Conservation (phyloP, 2,329 filamentous ascomycete genomes). For the Paramyrothecium sp. region DNA sequence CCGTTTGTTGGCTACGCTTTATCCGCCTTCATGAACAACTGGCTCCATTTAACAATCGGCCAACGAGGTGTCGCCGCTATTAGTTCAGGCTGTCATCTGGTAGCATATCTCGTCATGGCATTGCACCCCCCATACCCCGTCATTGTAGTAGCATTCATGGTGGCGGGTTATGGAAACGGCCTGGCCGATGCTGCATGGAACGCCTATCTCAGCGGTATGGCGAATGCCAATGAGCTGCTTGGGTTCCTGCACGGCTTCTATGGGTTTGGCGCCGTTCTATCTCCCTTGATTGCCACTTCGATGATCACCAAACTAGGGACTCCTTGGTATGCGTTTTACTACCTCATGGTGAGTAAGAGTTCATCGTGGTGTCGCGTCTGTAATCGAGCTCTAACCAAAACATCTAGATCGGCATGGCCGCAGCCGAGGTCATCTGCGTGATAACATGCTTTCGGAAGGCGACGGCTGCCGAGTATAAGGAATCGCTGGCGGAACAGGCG, state of each 20-base stretch:
- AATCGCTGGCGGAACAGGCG: conserved; percentile 24
- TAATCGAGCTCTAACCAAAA: background rate
- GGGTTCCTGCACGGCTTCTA: conserved; percentile 73
- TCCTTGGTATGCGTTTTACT: conserved; percentile 74
- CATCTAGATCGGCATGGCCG: conserved; percentile 44
- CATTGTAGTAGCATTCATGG: conserved; percentile 61
- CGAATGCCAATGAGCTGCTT: conserved; percentile 69
- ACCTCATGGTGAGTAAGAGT: conserved; percentile 56
- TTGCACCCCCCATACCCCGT: conserved; percentile 69
- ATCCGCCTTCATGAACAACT: conserved; percentile 64
- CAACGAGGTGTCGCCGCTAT: conserved; percentile 71
- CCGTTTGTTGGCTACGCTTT: conserved; percentile 64
- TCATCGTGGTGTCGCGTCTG: background rate
- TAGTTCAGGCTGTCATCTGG: conserved; percentile 59
- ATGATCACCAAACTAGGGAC: conserved; percentile 64
- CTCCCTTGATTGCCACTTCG: conserved; percentile 68
- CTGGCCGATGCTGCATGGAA: conserved; percentile 61
- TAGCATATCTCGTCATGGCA: conserved; percentile 63
- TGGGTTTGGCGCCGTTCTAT: conserved; percentile 67
- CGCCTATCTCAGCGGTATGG: conserved; percentile 68
- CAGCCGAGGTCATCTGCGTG: conserved; percentile 53
- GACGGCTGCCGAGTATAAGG: conserved; percentile 51
- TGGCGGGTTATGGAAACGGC: conserved; percentile 72
- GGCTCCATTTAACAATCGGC: conserved; percentile 62
- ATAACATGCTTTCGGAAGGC: conserved; percentile 62